Evolutionary conservation across 1,139 yeast species (phyloP).

Genomic region (Sugiyamaella pinicola): DNA sequence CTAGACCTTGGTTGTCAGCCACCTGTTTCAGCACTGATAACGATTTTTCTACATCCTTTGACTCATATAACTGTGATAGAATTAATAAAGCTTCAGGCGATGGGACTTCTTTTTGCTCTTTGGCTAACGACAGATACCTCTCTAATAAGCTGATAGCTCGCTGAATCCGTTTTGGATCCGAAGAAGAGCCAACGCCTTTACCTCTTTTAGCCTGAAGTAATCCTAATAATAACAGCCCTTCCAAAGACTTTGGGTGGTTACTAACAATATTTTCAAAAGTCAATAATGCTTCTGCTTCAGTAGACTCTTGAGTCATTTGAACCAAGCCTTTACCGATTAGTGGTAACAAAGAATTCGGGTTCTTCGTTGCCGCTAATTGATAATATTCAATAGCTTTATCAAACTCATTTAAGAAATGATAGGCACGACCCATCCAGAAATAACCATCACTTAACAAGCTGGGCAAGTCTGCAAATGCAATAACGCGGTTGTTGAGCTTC

Average conservation of each 20-base stretch:
- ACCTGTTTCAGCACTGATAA: conserved; percentile 56
- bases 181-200: conserved; percentile 1
- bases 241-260: conserved; percentile 68
- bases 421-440: conserved; percentile 84
- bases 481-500: conserved; percentile 57
- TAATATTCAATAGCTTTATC: conserved; percentile 71
- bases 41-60: conserved; percentile 53
- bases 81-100: conserved; percentile 68
- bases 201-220: conserved; percentile 31
- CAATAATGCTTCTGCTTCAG: conserved; percentile 69
- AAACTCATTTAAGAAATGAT: conserved; percentile 60
- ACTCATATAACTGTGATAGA: conserved; percentile 69
- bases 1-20: conserved; percentile 20
- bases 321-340: conserved; percentile 86
- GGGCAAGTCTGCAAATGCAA: conserved; percentile 46
- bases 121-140: conserved; percentile 65
- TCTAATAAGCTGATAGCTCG: conserved; percentile 67
- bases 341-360: conserved; percentile 54
- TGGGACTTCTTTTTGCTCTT: conserved; percentile 62
- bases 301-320: conserved; percentile 68
- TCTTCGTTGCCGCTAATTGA: conserved; percentile 50
- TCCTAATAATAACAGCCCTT: conserved; percentile 48
- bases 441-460: conserved; percentile 70
- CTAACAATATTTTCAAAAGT: conserved; percentile 78
- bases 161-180: conserved; percentile 29